These are phyloP conservation scores for Bidens hawaiensis DNA, from an alignment of 140 eudicot genomes.

Conservation along the genomic window DNA sequence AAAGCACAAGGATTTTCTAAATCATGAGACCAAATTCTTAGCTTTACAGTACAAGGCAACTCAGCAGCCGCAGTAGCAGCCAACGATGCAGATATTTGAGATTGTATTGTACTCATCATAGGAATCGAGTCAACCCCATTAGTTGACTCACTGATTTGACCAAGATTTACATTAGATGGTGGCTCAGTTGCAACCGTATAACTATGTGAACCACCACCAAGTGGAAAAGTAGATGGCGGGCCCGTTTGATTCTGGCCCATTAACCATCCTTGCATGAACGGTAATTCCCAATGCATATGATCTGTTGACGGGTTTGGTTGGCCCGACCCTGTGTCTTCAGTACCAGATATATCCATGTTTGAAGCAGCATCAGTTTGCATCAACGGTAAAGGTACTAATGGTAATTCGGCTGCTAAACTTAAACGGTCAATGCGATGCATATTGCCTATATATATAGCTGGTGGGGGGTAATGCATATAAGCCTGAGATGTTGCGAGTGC, in stretches of 20 bases:
- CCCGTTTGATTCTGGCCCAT: slow-evolving; percentile 89
- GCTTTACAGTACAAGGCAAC: slow-evolving; percentile 93
- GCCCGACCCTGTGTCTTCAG: slow-evolving; percentile 11
- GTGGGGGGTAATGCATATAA: slow-evolving; percentile 77
- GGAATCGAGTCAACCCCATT: slow-evolving; percentile 42
- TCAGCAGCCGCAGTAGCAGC: slow-evolving; percentile 85
- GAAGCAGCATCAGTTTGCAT: slow-evolving; percentile 28
- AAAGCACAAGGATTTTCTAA: slow-evolving; percentile 63
- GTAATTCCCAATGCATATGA: slow-evolving; percentile 80
- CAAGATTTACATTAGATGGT: slow-evolving; percentile 29
- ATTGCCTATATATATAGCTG: slow-evolving; percentile 73
- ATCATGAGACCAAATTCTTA: slow-evolving; percentile 88
- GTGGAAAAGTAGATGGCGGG: slow-evolving; percentile 45
- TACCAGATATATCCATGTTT: slow-evolving; percentile 34
- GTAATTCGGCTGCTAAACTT: slow-evolving; percentile 56
- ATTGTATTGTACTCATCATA: slow-evolving; percentile 57
- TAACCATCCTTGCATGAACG: slow-evolving; percentile 93
- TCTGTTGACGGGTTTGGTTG: slow-evolving; percentile 34
- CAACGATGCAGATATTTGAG: slow-evolving; percentile 80
- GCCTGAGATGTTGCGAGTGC: slow-evolving; percentile 76
- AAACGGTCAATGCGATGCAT: slow-evolving; percentile 52
- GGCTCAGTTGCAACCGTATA: slow-evolving; percentile 29
- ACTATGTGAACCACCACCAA: slow-evolving; percentile 37
- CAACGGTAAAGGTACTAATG: slow-evolving; percentile 52
- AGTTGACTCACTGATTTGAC: slow-evolving; percentile 26